phyloP scores from a whole-genome alignment of 139 green algal genomes.

The Coelastrella sp. region DNA sequence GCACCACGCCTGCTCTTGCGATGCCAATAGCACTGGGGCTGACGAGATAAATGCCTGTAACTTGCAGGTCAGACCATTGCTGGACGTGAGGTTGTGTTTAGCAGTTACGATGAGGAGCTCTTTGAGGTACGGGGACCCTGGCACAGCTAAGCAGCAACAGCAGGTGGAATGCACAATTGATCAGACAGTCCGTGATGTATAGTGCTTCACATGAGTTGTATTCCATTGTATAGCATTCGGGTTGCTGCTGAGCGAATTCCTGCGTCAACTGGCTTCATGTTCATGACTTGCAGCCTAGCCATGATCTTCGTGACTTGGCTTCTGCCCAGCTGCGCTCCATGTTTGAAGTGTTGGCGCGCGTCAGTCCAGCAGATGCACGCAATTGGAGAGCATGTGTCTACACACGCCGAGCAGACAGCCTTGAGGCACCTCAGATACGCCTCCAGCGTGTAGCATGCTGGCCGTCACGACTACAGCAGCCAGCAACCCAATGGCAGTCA shows the following conservation, averaged over 20 bases:
- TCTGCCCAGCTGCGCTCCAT: constrained; percentile 27
- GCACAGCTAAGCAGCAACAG: not conserved
- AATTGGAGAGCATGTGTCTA: constrained; percentile 34
- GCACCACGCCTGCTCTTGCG: no score
- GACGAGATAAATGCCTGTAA: not conserved
- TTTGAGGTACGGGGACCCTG: constrained; percentile 9
- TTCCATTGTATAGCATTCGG: no score
- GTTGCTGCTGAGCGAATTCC: not conserved
- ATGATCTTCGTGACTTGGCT: constrained; percentile 32
- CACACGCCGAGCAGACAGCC: constrained; percentile 25
- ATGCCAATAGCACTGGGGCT: no score
- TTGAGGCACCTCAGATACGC: constrained; percentile 21
- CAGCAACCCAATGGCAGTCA: not conserved
- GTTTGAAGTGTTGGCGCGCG: constrained; percentile 12
- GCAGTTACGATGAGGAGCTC: constrained; percentile 32
- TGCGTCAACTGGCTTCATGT: no score
- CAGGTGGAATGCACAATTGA: no score
- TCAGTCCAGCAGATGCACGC: not conserved
- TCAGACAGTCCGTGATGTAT: no score
- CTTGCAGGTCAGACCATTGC: constrained; percentile 5
- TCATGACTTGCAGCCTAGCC: constrained; percentile 19
- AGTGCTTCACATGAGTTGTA: no score
- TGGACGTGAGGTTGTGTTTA: not conserved
- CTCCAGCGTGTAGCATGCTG: constrained; percentile 44
- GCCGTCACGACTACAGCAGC: not conserved